Evolutionary conservation across 2,329 filamentous ascomycete species (phyloP), one percentile per base, ranked within the genome.

Genomic region (Cercospora janseana): DNA sequence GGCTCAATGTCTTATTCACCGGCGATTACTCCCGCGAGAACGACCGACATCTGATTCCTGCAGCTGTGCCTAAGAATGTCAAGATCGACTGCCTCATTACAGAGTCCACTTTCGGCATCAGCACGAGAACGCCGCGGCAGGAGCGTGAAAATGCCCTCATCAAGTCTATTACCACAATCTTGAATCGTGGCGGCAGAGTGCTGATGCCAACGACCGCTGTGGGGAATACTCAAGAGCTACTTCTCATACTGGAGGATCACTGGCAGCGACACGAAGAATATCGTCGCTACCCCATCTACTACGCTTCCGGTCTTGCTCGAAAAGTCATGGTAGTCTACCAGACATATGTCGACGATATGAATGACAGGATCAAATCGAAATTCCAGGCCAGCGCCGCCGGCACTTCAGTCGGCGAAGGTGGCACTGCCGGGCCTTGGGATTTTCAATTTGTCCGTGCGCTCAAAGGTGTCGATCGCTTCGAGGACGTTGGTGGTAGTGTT

Each of bases 291-390:
- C 93, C 93, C 4, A 97, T 98, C 55, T 98, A 97, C 74, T 98
- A 97, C 69, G 94, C 94, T 47, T 93, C 88, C 63, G 95, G 95
- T 63, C 81, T 97, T 32, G 93, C 93, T 1, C 79, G 92, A 56
- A 93, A 95, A 70, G 98, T 93, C 73, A 98, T 98, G 93, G 82
- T 96, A 23, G 90, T 97, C 3, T 98, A 98, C 67, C 93, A 97
- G 69, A 98, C 93, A 1, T 98, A 97, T 64, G 89, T 97, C 41
- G 89, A 91, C 41, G 90, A 91, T 48, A 98, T 98, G 93, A 98
- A 98, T 68, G 92, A 97, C 65, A 97, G 96, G 63, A 97, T 98
- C 75, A 96, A 95, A 69, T 82, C 88, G 8, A 80, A 95, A n/a
- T 96, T 96, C 71, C 46, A 90, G 42, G 60, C 61, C 40, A 94